phyloP scores from a whole-genome alignment of 768 basidiomycete species.

The Tephrocybe sp. region DNA sequence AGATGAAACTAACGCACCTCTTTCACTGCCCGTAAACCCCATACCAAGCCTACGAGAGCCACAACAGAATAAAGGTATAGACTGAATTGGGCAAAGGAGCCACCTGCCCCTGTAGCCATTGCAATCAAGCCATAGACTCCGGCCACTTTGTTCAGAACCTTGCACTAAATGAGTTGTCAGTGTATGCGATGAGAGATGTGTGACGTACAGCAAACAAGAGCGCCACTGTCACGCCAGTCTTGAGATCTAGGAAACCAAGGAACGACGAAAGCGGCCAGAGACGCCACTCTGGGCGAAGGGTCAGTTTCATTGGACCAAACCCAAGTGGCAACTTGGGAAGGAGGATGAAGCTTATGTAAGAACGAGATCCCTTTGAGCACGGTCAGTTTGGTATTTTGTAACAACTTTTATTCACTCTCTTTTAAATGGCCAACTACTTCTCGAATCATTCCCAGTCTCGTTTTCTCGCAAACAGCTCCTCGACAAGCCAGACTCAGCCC shows the following conservation, averaged over 20 bases:
- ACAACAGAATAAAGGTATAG: slow-evolving; percentile 91
- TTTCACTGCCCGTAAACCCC: slow-evolving; percentile 86
- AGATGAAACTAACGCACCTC: slow-evolving; percentile 53
- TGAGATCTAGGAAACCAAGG: slow-evolving; percentile 86
- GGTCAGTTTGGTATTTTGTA: slow-evolving; percentile 9
- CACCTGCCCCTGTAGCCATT: slow-evolving; percentile 84
- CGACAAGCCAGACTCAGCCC: slow-evolving; percentile 21
- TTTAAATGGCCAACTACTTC: slow-evolving; percentile 69
- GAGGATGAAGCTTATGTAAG: slow-evolving; percentile 13
- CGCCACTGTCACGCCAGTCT: slow-evolving; percentile 86
- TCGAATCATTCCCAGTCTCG: slow-evolving; percentile 79
- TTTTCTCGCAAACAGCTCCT: slow-evolving; percentile 54
- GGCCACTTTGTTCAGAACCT: slow-evolving; percentile 96
- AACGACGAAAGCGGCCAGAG: slow-evolving; percentile 82
- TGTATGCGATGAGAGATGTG: not conserved
- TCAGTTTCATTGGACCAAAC: slow-evolving; percentile 61
- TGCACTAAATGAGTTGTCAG: slow-evolving; percentile 10
- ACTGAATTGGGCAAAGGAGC: slow-evolving; percentile 88
- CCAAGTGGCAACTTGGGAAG: not conserved
- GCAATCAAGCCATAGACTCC: slow-evolving; percentile 96
- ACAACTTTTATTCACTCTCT: slow-evolving; percentile 10
- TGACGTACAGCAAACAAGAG: slow-evolving; percentile 82
- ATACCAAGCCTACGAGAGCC: slow-evolving; percentile 74
- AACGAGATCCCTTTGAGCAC: too few relatives aligned
- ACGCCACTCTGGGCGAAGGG: slow-evolving; percentile 79